Conservation (phyloP, 2,329 filamentous ascomycete species). For the Apiospora kogelbergensis region DNA sequence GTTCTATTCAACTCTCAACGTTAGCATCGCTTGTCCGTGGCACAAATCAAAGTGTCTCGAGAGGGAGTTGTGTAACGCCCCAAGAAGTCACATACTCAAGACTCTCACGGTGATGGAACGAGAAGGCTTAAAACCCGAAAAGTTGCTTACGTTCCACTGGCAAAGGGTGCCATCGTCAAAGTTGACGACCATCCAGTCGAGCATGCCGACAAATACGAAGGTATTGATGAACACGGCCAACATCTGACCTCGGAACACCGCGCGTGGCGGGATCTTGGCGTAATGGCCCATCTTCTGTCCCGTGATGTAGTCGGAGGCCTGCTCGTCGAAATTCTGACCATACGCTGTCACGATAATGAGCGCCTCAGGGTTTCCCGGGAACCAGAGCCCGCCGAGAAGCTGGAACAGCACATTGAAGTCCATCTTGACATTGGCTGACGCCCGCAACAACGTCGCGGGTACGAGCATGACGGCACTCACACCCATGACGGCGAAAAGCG, state of each 20-base stretch:
- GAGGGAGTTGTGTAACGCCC: too few relatives aligned
- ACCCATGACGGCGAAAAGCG: slow-evolving; percentile 50
- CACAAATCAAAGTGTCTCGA: too few relatives aligned
- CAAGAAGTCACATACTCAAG: too few relatives aligned
- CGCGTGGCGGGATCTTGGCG: slow-evolving; percentile 31
- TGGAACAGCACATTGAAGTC: slow-evolving; percentile 53
- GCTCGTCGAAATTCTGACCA: slow-evolving; percentile 31
- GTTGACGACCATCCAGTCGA: slow-evolving; percentile 36
- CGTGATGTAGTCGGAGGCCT: slow-evolving; percentile 31
- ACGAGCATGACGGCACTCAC: slow-evolving; percentile 52
- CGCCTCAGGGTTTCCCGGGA: slow-evolving; percentile 49
- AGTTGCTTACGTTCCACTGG: slow-evolving; percentile 20
- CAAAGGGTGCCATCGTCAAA: slow-evolving; percentile 32
- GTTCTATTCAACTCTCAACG: slow-evolving; percentile 10
- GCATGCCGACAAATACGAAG: slow-evolving; percentile 48
- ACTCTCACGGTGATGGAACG: too few relatives aligned
- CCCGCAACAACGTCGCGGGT: slow-evolving; percentile 51
- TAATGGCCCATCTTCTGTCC: slow-evolving; percentile 34
- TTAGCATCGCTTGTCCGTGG: not conserved
- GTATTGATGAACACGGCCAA: slow-evolving; percentile 39
- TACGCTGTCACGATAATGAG: slow-evolving; percentile 57
- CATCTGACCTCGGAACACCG: slow-evolving; percentile 34
- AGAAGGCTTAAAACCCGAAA: too few relatives aligned
- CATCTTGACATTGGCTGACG: slow-evolving; percentile 52
- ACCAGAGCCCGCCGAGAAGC: slow-evolving; percentile 50